Evolutionary conservation across 352 stramenopile species (phyloP).

Genomic region (Phytopythium sindhum): DNA sequence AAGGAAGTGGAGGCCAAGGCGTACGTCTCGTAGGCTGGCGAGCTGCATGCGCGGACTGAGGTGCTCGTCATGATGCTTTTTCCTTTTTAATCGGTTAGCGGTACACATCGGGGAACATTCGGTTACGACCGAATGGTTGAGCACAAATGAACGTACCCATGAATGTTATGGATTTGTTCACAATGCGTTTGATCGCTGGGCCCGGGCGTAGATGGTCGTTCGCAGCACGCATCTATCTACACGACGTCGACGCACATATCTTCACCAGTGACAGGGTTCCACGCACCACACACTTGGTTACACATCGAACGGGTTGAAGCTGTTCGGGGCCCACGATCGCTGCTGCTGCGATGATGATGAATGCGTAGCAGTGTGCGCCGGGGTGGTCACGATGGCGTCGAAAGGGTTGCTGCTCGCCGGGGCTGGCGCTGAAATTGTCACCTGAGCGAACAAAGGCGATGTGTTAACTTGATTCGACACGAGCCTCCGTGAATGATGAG

Average conservation of each 20-base stretch:
- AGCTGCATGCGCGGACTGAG: no score
- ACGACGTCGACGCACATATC: not conserved
- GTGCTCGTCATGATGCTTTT: no score
- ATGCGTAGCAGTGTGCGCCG: not conserved
- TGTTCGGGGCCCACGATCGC: conserved; percentile 14
- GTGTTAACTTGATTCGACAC: not conserved
- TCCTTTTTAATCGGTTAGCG: conserved; percentile 7
- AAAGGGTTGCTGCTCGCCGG: conserved; percentile 25
- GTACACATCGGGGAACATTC: not conserved
- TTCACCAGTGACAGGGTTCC: conserved; percentile 3
- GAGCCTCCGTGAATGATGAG: not conserved
- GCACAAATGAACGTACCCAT: conserved; percentile 7
- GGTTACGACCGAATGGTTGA: not conserved
- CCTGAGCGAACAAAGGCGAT: conserved; percentile 3
- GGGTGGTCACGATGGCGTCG: conserved; percentile 14
- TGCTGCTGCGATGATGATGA: not conserved
- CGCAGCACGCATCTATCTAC: not conserved
- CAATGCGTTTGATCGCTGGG: not conserved
- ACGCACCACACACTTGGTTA: conserved; percentile 14
- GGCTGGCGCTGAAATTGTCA: conserved; percentile 18
- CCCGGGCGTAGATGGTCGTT: not conserved
- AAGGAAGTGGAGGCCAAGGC: conserved; percentile 6
- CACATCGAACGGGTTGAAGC: conserved; percentile 55
- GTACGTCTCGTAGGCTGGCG: conserved; percentile 8
- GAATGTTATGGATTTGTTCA: not conserved